Evolutionary conservation across 2,329 filamentous ascomycete species (phyloP).

Genomic region (Neonectria sp.): DNA sequence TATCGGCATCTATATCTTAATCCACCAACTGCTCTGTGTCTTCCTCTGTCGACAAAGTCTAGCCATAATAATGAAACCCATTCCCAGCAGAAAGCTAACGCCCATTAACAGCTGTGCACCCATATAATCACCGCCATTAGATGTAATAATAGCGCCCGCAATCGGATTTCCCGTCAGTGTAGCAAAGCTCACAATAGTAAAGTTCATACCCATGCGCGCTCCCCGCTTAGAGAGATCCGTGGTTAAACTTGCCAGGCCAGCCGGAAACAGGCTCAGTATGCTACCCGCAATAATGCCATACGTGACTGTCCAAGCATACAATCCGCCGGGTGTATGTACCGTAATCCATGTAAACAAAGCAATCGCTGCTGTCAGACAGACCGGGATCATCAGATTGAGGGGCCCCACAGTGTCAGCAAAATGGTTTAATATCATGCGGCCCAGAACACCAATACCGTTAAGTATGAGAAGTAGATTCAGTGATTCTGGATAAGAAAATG

Average conservation of each 20-base stretch:
- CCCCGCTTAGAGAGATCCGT: constrained; percentile 9
- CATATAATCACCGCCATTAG: constrained; percentile 7
- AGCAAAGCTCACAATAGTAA: constrained; percentile 20
- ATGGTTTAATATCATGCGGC: constrained; percentile 9
- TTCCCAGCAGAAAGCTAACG: constrained; percentile 14
- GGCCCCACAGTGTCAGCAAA: constrained; percentile 14
- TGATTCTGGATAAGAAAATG: constrained; percentile 3
- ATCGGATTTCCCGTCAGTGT: constrained; percentile 15
- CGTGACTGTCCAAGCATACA: constrained; percentile 13
- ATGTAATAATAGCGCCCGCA: constrained; percentile 16
- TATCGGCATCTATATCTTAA: too few relatives aligned
- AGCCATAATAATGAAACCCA: constrained; percentile 9
- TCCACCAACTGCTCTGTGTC: too few relatives aligned
- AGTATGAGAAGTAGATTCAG: constrained; percentile 16
- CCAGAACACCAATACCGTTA: constrained; percentile 14
- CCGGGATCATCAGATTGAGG: constrained; percentile 6
- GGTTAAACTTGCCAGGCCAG: not conserved
- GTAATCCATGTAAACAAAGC: constrained; percentile 14
- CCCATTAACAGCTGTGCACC: constrained; percentile 15
- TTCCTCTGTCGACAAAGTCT: not conserved
- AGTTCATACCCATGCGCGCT: constrained; percentile 14
- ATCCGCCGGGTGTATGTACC: constrained; percentile 5
- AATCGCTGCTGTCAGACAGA: constrained; percentile 5
- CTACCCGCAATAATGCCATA: constrained; percentile 17
- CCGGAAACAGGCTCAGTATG: constrained; percentile 19